A percentile compares a stretch with the other conserved stretches of the same genome.
phyloP scores from a whole-genome alignment of 257 asterid genomes.

The Solanum lycopersicoides region DNA sequence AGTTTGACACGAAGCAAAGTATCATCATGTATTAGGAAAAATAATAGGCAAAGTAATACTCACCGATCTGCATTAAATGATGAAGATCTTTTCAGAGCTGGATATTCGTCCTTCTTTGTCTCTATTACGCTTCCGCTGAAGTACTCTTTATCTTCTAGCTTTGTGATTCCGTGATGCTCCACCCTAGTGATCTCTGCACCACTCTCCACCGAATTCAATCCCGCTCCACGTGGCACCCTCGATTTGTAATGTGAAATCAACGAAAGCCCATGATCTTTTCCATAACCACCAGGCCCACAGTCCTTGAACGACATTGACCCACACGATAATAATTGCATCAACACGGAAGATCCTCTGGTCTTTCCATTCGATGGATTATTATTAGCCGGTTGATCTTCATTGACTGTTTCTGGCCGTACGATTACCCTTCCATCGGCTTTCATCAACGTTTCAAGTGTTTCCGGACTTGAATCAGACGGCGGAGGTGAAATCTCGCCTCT shows the following conservation, averaged over 20 bases:
- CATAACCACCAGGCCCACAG: constrained; percentile 33
- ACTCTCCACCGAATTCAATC: neutral
- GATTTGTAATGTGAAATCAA: constrained; percentile 38
- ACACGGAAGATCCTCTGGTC: constrained; percentile 28
- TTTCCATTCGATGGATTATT: neutral
- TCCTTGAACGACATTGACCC: constrained; percentile 51
- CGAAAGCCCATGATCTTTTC: constrained; percentile 11
- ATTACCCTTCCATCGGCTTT: constrained; percentile 46
- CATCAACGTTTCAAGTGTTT: constrained; percentile 61
- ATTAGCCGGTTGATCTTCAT: constrained; percentile 10
- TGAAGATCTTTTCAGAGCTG: constrained; percentile 54
- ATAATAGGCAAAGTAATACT: neutral
- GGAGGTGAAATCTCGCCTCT: constrained; percentile 63
- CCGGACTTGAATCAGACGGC: constrained; percentile 87
- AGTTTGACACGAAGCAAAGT: neutral
- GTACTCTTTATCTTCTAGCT: constrained; percentile 60
- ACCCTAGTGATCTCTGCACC: neutral
- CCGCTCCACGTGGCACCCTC: constrained; percentile 23
- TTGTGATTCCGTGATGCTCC: constrained; percentile 1
- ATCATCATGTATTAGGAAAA: neutral
- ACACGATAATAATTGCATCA: constrained; percentile 55
- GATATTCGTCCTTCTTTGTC: constrained; percentile 47
- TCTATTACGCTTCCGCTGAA: constrained; percentile 64
- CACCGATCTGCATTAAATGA: constrained; percentile 73
- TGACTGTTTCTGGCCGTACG: constrained; percentile 11